phyloP scores from a whole-genome alignment of 148 eudicot species.

The Spergularia bocconei region DNA sequence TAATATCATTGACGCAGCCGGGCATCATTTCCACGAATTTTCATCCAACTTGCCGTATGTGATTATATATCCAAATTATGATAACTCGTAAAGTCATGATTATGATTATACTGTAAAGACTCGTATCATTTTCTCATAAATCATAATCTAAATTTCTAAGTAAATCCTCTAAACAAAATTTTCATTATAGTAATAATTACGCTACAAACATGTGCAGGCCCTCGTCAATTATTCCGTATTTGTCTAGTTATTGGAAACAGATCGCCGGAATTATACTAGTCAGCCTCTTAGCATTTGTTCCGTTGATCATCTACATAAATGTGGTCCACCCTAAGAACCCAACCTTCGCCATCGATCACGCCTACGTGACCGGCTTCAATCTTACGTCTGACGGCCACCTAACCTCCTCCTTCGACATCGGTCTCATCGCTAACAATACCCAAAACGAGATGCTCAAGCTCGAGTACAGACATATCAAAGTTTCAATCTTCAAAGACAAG shows the following conservation, averaged over 20 bases:
- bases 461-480: neutral
- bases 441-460: constrained; percentile 27
- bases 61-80: too few relatives aligned
- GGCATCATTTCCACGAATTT: too few relatives aligned
- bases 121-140: too few relatives aligned
- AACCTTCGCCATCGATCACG: constrained; percentile 20
- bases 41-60: too few relatives aligned
- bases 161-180: too few relatives aligned
- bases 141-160: too few relatives aligned
- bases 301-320: neutral
- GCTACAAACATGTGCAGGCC: too few relatives aligned
- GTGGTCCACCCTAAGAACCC: constrained; percentile 25
- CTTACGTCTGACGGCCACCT: constrained; percentile 29
- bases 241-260: constrained; percentile 6
- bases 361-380: constrained; percentile 27
- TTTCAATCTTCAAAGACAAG: constrained; percentile 17
- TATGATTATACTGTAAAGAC: too few relatives aligned
- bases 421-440: constrained; percentile 17
- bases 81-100: too few relatives aligned
- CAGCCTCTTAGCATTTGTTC: neutral
- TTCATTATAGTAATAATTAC: too few relatives aligned
- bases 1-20: too few relatives aligned
- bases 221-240: too few relatives aligned
- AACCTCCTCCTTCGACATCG: constrained; percentile 24
- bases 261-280: neutral